Conservation (phyloP, 1,139 yeast species). For the Kazachstania sp. region DNA sequence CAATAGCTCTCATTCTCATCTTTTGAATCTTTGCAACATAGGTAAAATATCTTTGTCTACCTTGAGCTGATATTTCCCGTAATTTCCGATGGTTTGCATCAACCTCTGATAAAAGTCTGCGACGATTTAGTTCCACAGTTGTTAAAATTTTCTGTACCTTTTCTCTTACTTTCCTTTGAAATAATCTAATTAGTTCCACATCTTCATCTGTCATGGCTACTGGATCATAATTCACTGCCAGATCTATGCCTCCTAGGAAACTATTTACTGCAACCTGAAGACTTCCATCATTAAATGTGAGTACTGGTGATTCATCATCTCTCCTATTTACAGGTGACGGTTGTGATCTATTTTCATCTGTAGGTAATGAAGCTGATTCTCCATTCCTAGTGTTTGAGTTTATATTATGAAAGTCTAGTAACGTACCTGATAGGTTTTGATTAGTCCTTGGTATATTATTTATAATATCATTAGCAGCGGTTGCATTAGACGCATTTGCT, state of each 20-base stretch:
- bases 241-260: too few relatives aligned
- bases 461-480: background rate
- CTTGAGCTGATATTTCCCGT: conserved; percentile 11
- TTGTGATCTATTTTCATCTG: too few relatives aligned
- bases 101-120: conserved; percentile 16
- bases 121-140: conserved; percentile 20
- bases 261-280: too few relatives aligned
- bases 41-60: conserved; percentile 15
- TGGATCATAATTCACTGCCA: too few relatives aligned
- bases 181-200: conserved; percentile 8
- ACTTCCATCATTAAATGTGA: too few relatives aligned
- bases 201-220: conserved; percentile 9
- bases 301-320: too few relatives aligned
- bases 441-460: background rate
- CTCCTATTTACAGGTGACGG: too few relatives aligned
- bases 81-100: conserved; percentile 16
- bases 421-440: background rate
- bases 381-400: background rate
- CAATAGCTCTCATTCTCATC: conserved; percentile 27
- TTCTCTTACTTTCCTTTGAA: conserved; percentile 15
- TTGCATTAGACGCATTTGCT: background rate
- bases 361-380: too few relatives aligned
- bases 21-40: conserved; percentile 24
- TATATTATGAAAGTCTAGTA: background rate
- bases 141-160: conserved; percentile 18